Evolutionary conservation across 495 filamentous ascomycete species (phyloP), one percentile per base, ranked within the genome.

Genomic region (Bombardia bombarda): DNA sequence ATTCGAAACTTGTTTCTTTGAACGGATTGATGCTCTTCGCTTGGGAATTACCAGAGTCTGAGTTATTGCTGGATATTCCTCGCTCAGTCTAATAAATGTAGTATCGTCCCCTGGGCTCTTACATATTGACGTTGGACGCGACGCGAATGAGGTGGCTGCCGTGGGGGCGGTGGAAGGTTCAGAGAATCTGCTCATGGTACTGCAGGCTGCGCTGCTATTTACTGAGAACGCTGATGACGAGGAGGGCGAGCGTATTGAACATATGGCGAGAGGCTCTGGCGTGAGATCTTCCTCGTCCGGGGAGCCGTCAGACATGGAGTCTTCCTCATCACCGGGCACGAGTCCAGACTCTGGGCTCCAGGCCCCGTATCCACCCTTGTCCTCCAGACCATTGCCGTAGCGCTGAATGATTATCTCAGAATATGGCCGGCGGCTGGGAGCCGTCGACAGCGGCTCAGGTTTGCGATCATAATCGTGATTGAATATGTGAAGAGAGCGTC

Each of bases 331-430:
- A 18, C 17, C 26, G 13, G 6, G 24, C 24, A 6, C 24, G 10
- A 26, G 24, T 10, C 10, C 24, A 6, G 6, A 10, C 24, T 28
- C 26, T 28, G 9, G 26, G 9, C 13, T 2, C 9, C 35, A 12
- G 21, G 16, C 13, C 26, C 13, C 26, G 6, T 10, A 28, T 28
- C 47, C 43, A 3, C 20, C 25, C 28, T 30, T 7, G 18, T 39
- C 42, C 16, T 49, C 37, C 5, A 40, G 48, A 18, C 61, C 65
- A 33, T 71, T 71, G 7, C 67, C 63, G 44, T 71, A 69, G 21
- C 67, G 61, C 5, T 63, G 55, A 22, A 68, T 58, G 0, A 66
- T 46, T 23, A 68, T 68, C 42, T 71, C 65, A 35, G 64, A 60
- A 40, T 59, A 63, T 0, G 57, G 39, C 14, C 42, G 44, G 22